These are phyloP conservation scores for Royoungia palumana DNA, from an alignment of 768 basidiomycete genomes.

Conservation along the genomic window DNA sequence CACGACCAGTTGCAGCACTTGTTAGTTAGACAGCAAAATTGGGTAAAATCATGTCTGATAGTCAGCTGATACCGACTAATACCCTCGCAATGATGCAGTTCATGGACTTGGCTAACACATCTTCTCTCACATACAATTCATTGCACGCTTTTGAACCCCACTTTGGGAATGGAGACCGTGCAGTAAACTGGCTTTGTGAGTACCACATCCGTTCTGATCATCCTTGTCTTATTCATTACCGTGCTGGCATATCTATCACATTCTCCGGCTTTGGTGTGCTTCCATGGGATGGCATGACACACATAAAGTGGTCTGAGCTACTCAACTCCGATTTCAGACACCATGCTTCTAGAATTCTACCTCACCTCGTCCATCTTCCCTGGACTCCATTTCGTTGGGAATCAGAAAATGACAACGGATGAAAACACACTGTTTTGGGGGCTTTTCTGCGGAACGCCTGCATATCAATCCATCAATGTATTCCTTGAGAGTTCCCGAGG, in stretches of 20 bases:
- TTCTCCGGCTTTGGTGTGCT: not conserved
- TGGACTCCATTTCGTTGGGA: slow-evolving; percentile 28
- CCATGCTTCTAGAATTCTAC: slow-evolving; percentile 71
- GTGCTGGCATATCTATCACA: not conserved
- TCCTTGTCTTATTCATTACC: not conserved
- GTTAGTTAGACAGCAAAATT: slow-evolving; percentile 65
- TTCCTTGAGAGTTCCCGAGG: slow-evolving; percentile 54
- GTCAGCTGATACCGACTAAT: no score
- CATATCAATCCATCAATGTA: slow-evolving; percentile 78
- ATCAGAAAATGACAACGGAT: slow-evolving; percentile 9
- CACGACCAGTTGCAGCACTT: slow-evolving; percentile 57
- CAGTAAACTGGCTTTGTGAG: slow-evolving; percentile 95
- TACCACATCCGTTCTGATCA: slow-evolving; percentile 3
- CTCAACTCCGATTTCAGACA: slow-evolving; percentile 17
- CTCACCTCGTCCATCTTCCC: slow-evolving; percentile 66
- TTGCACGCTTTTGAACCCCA: slow-evolving; percentile 61
- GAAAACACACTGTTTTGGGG: slow-evolving; percentile 54
- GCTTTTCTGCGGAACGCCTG: slow-evolving; percentile 89
- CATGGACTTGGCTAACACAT: slow-evolving; percentile 82
- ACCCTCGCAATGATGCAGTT: slow-evolving; percentile 48
- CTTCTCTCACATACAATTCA: slow-evolving; percentile 76
- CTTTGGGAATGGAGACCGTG: slow-evolving; percentile 59
- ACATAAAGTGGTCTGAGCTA: not conserved
- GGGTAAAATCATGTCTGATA: slow-evolving; percentile 65
- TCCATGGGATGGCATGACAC: not conserved